Base-by-base conservation (phyloP, 2,329 filamentous ascomycete genomes). In the Pyrenophora teres region DNA sequence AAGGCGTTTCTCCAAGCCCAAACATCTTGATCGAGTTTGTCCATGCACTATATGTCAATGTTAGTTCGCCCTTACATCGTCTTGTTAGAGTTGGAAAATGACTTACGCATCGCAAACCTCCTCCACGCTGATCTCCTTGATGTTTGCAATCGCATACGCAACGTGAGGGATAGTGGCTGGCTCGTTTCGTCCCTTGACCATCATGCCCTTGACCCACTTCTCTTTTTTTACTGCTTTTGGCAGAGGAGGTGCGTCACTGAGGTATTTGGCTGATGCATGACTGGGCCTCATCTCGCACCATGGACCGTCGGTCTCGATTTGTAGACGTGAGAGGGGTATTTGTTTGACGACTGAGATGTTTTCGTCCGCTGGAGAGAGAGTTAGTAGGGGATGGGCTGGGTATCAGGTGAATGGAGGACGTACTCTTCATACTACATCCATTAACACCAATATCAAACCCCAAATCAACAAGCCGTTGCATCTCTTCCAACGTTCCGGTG, bases 171-270 rank as follows among this genome's bases (percentile, higher is more conserved):
- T 97, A 46, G 84, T 88, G 64, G 88, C 92, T 8, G 93, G 90
- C 75, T 99, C 94, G 70, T 99, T 99, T 54, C 94, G 84, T 0
- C 93, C 91, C 77, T 97, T 99, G 46, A 99, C 84, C 89, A 97
- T 93, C 35, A 81, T 82, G 0, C 92, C 93, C 65, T 90, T 85
- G 38, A 84, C 83, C 88, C 92, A 99, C 73, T 90, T 96, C 77
- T 99, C 94, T 77, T 96, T 97, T 81, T 97, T 99, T 25, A 97
- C 88, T 4, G 87, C 81, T 75, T 89, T 95, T 63, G 87, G 94
- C 30, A 90, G 77, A 45, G 85, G 81, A 0, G 88, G 87, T 1
- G 89, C 84, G 44, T 87, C 87, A 4, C 85, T 79, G 59, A 89
- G 74, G 59, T 87, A 88, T 73, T 87, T 88, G 64, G 87, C 89